phyloP scores from a whole-genome alignment of 1,284 basidiomycete genomes.

The Xanthoconium separans region DNA sequence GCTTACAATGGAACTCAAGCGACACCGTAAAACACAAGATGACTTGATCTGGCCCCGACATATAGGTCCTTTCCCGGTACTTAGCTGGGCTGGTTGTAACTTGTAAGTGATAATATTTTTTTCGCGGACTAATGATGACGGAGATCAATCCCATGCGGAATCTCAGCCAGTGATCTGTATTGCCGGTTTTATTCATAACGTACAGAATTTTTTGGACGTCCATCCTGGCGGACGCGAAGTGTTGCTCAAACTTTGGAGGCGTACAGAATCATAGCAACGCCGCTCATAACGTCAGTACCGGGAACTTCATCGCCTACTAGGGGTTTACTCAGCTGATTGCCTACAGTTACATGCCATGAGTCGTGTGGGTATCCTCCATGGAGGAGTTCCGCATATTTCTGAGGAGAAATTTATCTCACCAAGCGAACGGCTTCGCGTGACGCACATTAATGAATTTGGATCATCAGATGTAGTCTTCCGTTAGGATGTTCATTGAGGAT shows the following conservation, averaged over 20 bases:
- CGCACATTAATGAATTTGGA: too few species aligned
- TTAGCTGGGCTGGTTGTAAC: constrained; percentile 55
- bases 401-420: constrained; percentile 33
- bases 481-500: too few species aligned
- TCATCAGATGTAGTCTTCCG: too few species aligned
- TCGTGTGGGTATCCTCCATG: constrained; percentile 3
- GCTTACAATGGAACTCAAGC: constrained; percentile 81
- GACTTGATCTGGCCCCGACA: constrained; percentile 68
- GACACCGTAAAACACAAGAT: constrained; percentile 64
- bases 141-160: constrained; percentile 5
- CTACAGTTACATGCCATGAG: too few species aligned
- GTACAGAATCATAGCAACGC: constrained; percentile 87
- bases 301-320: constrained; percentile 3
- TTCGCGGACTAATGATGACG: constrained; percentile 4
- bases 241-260: constrained; percentile 71
- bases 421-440: constrained; percentile 31
- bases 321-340: constrained; percentile 3
- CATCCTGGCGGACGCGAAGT: constrained; percentile 87
- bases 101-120: neutral
- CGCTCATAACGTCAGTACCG: constrained; percentile 64
- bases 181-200: constrained; percentile 5
- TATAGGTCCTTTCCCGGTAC: constrained; percentile 67
- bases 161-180: neutral
- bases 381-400: constrained; percentile 3
- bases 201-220: constrained; percentile 1